A percentile compares a stretch with the other conserved stretches of the same genome.
These are phyloP conservation scores for Xylaria sp. DNA, from an alignment of 2,329 filamentous ascomycete genomes.

Conservation along the genomic window DNA sequence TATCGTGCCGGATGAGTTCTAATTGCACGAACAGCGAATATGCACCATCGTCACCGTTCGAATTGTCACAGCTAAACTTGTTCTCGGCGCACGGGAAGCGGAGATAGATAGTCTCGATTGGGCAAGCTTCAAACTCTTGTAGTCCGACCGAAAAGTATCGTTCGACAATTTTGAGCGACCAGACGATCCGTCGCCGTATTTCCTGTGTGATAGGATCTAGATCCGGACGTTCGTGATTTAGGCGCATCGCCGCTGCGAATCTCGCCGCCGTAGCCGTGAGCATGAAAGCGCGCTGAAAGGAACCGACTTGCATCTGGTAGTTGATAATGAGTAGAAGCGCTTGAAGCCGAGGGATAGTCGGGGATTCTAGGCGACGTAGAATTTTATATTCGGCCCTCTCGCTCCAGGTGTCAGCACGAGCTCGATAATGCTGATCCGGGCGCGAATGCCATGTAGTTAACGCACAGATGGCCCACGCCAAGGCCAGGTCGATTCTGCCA, in stretches of 20 bases:
- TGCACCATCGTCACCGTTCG: constrained; percentile 32
- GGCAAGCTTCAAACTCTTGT: constrained; percentile 59
- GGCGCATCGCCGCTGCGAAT: constrained; percentile 56
- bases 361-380: constrained; percentile 41
- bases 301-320: constrained; percentile 57
- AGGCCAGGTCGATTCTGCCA: constrained; percentile 2
- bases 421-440: not conserved
- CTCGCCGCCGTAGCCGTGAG: constrained; percentile 57
- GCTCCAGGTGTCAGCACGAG: constrained; percentile 34
- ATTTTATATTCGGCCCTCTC: constrained; percentile 41
- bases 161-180: constrained; percentile 59
- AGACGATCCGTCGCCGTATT: constrained; percentile 57
- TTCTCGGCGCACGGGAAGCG: constrained; percentile 58
- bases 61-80: constrained; percentile 49
- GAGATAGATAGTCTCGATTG: constrained; percentile 56
- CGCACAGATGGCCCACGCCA: constrained; percentile 13
- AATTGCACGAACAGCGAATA: constrained; percentile 38
- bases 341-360: constrained; percentile 48
- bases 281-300: constrained; percentile 59
- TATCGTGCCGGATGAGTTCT: constrained; percentile 39
- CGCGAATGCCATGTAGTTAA: not conserved
- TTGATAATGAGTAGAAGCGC: constrained; percentile 59
- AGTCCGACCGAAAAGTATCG: constrained; percentile 57
- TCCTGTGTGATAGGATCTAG: constrained; percentile 57
- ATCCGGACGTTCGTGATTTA: constrained; percentile 57